Conservation (phyloP, 2,329 filamentous ascomycete genomes). For the Eutypella sp. region DNA sequence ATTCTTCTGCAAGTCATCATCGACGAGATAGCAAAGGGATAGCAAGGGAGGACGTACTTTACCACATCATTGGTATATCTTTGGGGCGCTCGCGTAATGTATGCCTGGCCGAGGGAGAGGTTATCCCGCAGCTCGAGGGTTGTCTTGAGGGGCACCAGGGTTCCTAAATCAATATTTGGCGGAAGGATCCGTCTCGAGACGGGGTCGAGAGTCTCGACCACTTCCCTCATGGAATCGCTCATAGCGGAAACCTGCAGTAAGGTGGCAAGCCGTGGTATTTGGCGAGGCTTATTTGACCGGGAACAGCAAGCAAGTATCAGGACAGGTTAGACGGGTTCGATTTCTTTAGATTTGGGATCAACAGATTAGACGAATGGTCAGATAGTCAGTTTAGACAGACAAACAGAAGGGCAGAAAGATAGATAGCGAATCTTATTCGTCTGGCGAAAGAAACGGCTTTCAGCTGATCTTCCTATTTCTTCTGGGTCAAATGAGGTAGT, state of each 20-base stretch:
- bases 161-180: slow-evolving; percentile 24
- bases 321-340: too few species aligned
- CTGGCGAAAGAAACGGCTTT: too few species aligned
- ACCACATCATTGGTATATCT: slow-evolving; percentile 69
- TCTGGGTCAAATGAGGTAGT: not conserved
- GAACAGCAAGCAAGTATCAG: slow-evolving; percentile 2
- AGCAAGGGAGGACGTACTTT: slow-evolving; percentile 47
- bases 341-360: too few species aligned
- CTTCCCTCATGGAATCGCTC: slow-evolving; percentile 32
- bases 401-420: not conserved
- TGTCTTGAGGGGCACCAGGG: slow-evolving; percentile 58
- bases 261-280: slow-evolving; percentile 23
- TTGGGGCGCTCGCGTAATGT: slow-evolving; percentile 67
- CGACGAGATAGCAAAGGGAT: not conserved
- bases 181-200: slow-evolving; percentile 28
- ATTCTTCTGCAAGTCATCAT: too few species aligned
- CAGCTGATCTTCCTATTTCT: too few species aligned
- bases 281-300: not conserved
- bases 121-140: slow-evolving; percentile 58
- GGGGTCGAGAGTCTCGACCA: slow-evolving; percentile 32
- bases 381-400: too few species aligned
- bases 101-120: slow-evolving; percentile 55
- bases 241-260: slow-evolving; percentile 29
- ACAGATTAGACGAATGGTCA: too few species aligned
- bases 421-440: not conserved